Base-by-base conservation (phyloP, 176 grass and related monocot species). In the Themeda triandra region DNA sequence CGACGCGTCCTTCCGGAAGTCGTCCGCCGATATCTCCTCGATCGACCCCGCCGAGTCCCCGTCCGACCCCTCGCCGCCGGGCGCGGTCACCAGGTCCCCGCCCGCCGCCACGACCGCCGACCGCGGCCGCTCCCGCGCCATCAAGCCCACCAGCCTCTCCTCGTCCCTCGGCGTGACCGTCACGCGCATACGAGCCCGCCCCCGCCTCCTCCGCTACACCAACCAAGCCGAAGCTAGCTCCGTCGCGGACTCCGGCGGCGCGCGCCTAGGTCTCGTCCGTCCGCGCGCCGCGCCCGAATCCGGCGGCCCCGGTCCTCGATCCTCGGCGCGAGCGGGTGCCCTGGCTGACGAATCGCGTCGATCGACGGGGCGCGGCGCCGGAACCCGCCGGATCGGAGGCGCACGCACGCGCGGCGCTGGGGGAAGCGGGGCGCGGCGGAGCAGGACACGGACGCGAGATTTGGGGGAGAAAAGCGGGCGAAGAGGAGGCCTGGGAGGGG, bases 31-130 rank as follows among this genome's bases (percentile, higher is more conserved):
- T 59, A 88, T 95, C 87, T 92, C 95, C 88, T 93, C 80, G 58
- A 88, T 80, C 49, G 89, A 90, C 46, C 60, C 90, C 59, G 93
- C 78, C 7, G 96, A 99, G n/a, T 96, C 96, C 19, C 87, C 91
- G 15, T 94, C 86, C 21, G 91, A 95, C 28, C 44, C 82, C 4
- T 89, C 88, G 21, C 56, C 77, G 41, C 49, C 72, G 23, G 75
- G 36, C 3, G 68, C 62, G 0, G 77, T 86, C 2, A 84, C 71
- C 11, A 83, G 45, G 32, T 87, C 88, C 15, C 86, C 90, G 24
- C 88, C 86, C 72, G 91, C 81, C 84, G 76, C 64, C 48, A 87
- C 63, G 49, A 87, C 85, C 30, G 89, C 69, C 25, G 89, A 91
- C 48, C 89, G 80, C 81, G 85, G 89, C 80, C 85, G 89, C 81